phyloP scores from a whole-genome alignment of 2,329 filamentous ascomycete genomes.

The Colletotrichum neosansevieriae region DNA sequence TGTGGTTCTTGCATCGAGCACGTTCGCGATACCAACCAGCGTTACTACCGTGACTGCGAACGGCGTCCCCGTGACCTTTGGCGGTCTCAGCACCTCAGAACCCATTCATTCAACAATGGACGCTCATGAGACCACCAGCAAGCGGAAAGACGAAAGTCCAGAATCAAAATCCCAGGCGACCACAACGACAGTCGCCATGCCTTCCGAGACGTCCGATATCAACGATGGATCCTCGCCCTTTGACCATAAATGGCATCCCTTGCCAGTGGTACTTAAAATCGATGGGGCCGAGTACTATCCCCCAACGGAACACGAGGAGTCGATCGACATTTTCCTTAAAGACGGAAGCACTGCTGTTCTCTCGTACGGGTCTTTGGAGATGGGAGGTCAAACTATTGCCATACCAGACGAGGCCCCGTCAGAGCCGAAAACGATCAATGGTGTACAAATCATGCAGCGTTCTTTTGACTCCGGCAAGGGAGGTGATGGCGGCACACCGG shows the following conservation, averaged over 20 bases:
- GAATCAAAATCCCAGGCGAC: neutral
- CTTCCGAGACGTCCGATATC: neutral
- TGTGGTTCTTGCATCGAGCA: neutral
- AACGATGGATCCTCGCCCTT: neutral
- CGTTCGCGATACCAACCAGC: neutral
- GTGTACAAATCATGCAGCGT: neutral
- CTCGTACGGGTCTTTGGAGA: neutral
- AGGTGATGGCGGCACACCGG: neutral
- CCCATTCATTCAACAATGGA: neutral
- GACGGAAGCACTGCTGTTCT: slow-evolving; percentile 8
- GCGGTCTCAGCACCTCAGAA: neutral
- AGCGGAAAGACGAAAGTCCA: neutral
- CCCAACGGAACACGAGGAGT: neutral
- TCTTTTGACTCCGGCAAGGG: neutral
- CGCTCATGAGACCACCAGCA: neutral
- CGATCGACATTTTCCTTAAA: slow-evolving; percentile 8
- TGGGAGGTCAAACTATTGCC: neutral
- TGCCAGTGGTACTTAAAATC: neutral
- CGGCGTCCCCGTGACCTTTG: neutral
- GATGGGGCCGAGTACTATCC: slow-evolving; percentile 11
- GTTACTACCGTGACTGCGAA: neutral
- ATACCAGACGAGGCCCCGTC: neutral
- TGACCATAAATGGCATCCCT: neutral
- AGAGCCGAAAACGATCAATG: neutral
- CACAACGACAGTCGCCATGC: neutral